Base-by-base conservation (phyloP, 306 rosid genomes). In the Acmispon strigosus region DNA sequence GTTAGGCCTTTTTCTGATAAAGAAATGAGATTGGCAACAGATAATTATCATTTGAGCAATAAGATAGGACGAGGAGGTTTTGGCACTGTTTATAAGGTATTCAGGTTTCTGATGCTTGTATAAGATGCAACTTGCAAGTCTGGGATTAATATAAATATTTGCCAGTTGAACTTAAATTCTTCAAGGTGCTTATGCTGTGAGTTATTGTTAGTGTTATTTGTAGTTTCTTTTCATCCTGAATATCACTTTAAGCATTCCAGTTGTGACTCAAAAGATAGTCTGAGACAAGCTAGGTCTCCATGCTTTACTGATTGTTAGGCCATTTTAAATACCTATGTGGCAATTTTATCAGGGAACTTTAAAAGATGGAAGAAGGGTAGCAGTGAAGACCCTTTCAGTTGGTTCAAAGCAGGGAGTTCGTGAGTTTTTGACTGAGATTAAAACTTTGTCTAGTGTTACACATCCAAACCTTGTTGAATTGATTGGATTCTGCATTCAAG, bases 1-100 rank as follows among this genome's bases (percentile, higher is more conserved):
- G 73, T 85, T 15, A 87, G 49, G 80, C 43, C 69, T 51, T 86
- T 91, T 85, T 84, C 96, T 65, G 85, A 84, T 73, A 64, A 77
- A 52, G 97, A 89, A 70, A 43, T 95, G 75, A 87, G 81, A 78
- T 58, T 54, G 34, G 99, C 99, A 20, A 89, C 99, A 2, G 83
- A 82, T 80, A 75, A 86, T 78, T 95, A 89, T 74, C 81, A 89
- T 77, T 39, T 72, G 15, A 83, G 82, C 53, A 84, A 85, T 65
- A 91, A 84, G 88, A 74, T 95, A 42, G 99, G 99, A 76, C 81
- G 86, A 13, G 99, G 99, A 58, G 97, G 99, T 37, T 95, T 91
- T 78, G 99, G 99, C 66, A 84, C 86, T 14, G 99, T 95, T 76
- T 91, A 84, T 74, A 78, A 86, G 99, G 99, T 95, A 89, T 62